Percentiles rank a stretch among this genome's conserved stretches.
phyloP scores from a whole-genome alignment of 345 rosid genomes.

The Rubroshorea leprosula region DNA sequence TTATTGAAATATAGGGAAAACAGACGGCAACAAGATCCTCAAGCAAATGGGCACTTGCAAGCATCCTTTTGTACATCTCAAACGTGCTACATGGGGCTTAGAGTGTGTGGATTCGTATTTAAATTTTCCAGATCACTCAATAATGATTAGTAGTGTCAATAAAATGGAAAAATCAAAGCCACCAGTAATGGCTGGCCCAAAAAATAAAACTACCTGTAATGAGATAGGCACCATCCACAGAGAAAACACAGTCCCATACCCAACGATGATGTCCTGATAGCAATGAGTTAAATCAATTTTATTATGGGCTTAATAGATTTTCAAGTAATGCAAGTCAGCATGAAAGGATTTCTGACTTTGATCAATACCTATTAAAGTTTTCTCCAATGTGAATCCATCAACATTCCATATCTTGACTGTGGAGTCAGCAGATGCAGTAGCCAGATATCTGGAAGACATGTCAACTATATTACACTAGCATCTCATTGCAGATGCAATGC shows the following conservation, averaged over 20 bases:
- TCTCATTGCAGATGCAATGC: background rate
- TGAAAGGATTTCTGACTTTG: background rate
- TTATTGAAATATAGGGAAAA: background rate
- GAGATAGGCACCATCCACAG: conserved; percentile 94
- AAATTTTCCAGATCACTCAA: no score
- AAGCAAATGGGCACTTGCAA: no score
- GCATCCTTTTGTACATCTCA: no score
- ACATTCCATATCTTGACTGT: conserved; percentile 98
- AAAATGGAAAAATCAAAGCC: no score
- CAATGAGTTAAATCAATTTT: conserved; percentile 5
- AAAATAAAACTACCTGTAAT: conserved; percentile 56
- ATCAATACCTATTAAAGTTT: conserved; percentile 55
- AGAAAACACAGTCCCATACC: conserved; percentile 99
- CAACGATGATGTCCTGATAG: conserved; percentile 82
- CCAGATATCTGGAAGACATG: conserved; percentile 60
- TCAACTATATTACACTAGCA: conserved; percentile 9
- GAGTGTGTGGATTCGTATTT: no score
- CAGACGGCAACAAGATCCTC: background rate
- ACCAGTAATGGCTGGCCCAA: background rate
- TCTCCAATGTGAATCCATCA: conserved; percentile 90
- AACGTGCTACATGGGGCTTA: no score
- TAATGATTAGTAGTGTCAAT: no score
- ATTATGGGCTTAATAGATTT: background rate
- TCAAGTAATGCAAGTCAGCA: background rate
- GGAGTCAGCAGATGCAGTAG: conserved; percentile 90